Base-by-base conservation (phyloP, 768 basidiomycete species). In the Lactarius quietus region DNA sequence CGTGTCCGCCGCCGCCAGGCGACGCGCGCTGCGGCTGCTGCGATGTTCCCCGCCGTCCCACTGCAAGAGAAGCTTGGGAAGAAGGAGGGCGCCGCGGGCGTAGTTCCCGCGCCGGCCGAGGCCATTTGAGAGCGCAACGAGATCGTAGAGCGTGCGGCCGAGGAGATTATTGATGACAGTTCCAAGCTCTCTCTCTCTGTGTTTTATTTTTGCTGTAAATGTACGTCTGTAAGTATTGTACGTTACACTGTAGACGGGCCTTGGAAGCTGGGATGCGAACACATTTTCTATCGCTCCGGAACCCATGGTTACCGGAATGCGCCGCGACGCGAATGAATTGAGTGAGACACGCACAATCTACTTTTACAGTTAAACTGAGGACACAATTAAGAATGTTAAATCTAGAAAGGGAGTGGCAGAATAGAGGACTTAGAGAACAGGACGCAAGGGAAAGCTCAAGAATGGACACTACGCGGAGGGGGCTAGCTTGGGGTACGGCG, bases 1-100 rank as follows among this genome's bases (percentile, higher is more conserved):
- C 65, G 65, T 31, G 12, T 66, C 36, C 61, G 55, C 26, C 65
- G 65, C 14, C 65, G 65, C 55, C 52, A 1, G 26, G 33, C 48
- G 14, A 66, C 65, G 1, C 56, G 61, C 39, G 23, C 7, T 10
- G 65, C 65, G 1, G 31, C 65, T 6, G 31, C 29, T 3, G 26
- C 53, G 3, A 66, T 66, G 52, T 36, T 66, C 20, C 56, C 36
- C 8, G 57, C 31, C 4, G 4, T 66, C 23, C 48, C 64, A 4
- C 4, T 66, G 31, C 48, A 52, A 39, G 65, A 66, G 65, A 66
- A 65, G 53, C 10, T n/a, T 6, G 17, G 20, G 39, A 57, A 28
- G 56, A 31, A 5, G 5, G 48, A 53, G 8, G 54, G 15, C 9
- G 8, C 17, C 23, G 45, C 2, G 54, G 18, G 14, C 12, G 33